These are phyloP conservation scores for Ammopiptanthus mongolicus DNA, from an alignment of 306 rosid genomes.

Conservation along the genomic window DNA sequence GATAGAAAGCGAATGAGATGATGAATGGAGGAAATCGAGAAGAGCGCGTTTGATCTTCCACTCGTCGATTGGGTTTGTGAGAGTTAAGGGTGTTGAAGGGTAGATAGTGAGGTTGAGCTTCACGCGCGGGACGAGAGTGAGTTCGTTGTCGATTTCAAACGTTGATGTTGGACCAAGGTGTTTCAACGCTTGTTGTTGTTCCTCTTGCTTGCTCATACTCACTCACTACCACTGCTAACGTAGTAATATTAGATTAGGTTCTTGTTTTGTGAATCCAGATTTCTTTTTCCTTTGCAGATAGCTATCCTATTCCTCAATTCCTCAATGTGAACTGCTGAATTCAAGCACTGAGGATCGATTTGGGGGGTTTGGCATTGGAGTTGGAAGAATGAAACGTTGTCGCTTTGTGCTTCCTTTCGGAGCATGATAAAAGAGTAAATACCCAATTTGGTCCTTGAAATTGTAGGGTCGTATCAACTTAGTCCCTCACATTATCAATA, in stretches of 20 bases:
- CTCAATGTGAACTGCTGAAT: too few species aligned
- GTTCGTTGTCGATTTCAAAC: slow-evolving; percentile 58
- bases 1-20: slow-evolving; percentile 50
- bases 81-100: slow-evolving; percentile 41
- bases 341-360: background rate
- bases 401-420: background rate
- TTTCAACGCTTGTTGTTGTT: background rate
- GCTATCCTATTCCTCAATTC: too few species aligned
- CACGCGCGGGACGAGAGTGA: slow-evolving; percentile 68
- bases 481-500: too few species aligned
- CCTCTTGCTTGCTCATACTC: slow-evolving; percentile 25
- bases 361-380: background rate
- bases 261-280: background rate
- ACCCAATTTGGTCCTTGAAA: too few species aligned
- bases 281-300: too few species aligned
- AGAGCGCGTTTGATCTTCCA: slow-evolving; percentile 80
- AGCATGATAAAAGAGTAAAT: too few species aligned
- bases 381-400: background rate
- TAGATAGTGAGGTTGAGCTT: slow-evolving; percentile 59
- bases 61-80: slow-evolving; percentile 65
- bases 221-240: background rate
- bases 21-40: slow-evolving; percentile 47
- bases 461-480: too few species aligned
- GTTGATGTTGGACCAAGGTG: slow-evolving; percentile 35
- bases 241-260: too few species aligned